Conservation (phyloP, 768 basidiomycete species). For the Lepiota brunneoincarnata region DNA sequence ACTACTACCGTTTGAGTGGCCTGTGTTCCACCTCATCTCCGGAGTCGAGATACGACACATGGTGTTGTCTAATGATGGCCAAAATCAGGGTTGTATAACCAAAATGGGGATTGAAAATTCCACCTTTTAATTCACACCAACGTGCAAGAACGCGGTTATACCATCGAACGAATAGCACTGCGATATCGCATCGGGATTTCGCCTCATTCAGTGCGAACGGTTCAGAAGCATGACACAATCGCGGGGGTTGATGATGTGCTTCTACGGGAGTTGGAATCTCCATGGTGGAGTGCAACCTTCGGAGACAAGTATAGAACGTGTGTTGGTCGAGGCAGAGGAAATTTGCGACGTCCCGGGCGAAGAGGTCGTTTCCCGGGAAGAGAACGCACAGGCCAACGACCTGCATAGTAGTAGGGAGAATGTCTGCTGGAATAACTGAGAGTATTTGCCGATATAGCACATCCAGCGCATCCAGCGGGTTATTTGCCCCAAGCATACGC, state of each 20-base stretch:
- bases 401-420: not conserved
- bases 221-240: not conserved
- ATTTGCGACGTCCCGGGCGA: not conserved
- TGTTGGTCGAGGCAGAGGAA: not conserved
- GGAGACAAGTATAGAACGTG: not conserved
- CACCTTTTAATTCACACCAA: too few relatives aligned
- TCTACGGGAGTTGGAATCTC: not conserved
- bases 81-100: too few relatives aligned
- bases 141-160: too few relatives aligned
- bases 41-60: too few relatives aligned
- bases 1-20: too few relatives aligned
- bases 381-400: not conserved
- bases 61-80: too few relatives aligned
- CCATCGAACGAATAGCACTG: too few relatives aligned
- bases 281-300: not conserved
- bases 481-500: not conserved
- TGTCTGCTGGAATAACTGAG: not conserved
- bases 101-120: too few relatives aligned
- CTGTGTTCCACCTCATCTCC: too few relatives aligned
- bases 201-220: not conserved
- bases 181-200: too few relatives aligned
- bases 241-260: too few relatives aligned
- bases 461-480: not conserved
- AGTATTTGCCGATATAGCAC: not conserved
- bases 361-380: not conserved